A percentile compares a stretch with the other conserved stretches of the same genome.
Evolutionary conservation across 2,329 filamentous ascomycete genomes (phyloP).

Genomic region (Ophiognomonia clavigignenti-juglandacearum): DNA sequence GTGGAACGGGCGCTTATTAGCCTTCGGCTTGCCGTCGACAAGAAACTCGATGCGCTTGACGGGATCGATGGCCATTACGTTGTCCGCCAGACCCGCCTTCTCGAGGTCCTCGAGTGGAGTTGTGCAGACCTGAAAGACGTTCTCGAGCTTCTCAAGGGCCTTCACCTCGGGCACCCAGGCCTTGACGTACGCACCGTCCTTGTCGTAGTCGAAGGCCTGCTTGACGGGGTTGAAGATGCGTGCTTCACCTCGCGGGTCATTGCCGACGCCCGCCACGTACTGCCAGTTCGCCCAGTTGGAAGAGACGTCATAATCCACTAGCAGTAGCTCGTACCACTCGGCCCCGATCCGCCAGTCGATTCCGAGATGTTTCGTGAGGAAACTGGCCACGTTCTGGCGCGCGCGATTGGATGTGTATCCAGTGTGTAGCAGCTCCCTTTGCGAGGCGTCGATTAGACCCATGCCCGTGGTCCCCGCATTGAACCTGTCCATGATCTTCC

Average conservation of each 20-base stretch:
- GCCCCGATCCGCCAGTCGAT: conserved; percentile 79
- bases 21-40: conserved; percentile 45
- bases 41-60: conserved; percentile 61
- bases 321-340: conserved; percentile 74
- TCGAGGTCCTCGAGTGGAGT: conserved; percentile 54
- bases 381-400: conserved; percentile 71
- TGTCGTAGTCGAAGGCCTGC: conserved; percentile 74
- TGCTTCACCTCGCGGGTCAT: conserved; percentile 66
- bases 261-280: conserved; percentile 74
- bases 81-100: conserved; percentile 48
- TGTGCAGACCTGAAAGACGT: conserved; percentile 69
- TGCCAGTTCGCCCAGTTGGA: conserved; percentile 84
- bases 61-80: conserved; percentile 64
- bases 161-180: conserved; percentile 67
- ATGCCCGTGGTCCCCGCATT: conserved; percentile 66
- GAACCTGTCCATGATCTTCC: conserved; percentile 51
- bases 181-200: conserved; percentile 63
- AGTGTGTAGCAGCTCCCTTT: conserved; percentile 68
- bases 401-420: conserved; percentile 76
- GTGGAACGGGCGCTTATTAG: conserved; percentile 27
- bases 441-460: conserved; percentile 71
- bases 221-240: conserved; percentile 81
- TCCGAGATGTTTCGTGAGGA: conserved; percentile 65
- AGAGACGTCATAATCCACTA: conserved; percentile 71
- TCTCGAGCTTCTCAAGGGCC: conserved; percentile 43